Base-by-base conservation (phyloP, 164 flowering plant species). In the Taxillus chinensis region DNA sequence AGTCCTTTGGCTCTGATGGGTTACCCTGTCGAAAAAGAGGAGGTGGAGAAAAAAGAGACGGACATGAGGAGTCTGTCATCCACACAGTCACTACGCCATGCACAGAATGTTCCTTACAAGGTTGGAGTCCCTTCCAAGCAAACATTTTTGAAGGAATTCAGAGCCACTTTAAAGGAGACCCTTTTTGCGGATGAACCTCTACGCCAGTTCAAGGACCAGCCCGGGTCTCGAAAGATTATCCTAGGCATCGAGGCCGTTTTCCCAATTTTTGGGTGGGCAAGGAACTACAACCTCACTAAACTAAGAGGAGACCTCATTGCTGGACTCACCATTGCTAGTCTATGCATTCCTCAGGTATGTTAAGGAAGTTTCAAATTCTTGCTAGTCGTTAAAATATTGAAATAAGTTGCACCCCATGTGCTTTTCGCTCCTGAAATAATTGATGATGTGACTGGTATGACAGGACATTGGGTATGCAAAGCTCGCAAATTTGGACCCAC, bases 291-390 rank as follows among this genome's bases (percentile, higher is more conserved):
- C 60, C 64, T 81, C 1, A 45, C 45, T 0, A 83, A 81, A 60
- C 74, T 89, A 17, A 76, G 67, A 75, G 87, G 91, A n/a, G 96
- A 89, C 70, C 53, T 89, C 13, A 72, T 89, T 60, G 78, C 96
- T 4, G 96, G 96, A 37, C 77, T 89, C 55, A 86, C 92, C 50
- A 85, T 89, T 75, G 96, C 96, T 10, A 89, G 92, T 70, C 86
- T 89, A 41, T 82, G 86, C 76, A 86, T 89, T 64, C 96, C 96
- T 70, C 96, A 89, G 92, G 90, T 86, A 73, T 9, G 10, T 43
- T 43, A 5, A 9, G 13, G 9, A 3, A 48, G 12, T 8, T 8
- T 4, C 12, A 3, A 48, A 4, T 8, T 0, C 13, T 3, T 7
- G 51, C 9, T 3, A 48, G 12, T 3, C 13, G 4, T 3, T 11